Conservation (phyloP, 305 asterid species). For the Rubia tinctorum region DNA sequence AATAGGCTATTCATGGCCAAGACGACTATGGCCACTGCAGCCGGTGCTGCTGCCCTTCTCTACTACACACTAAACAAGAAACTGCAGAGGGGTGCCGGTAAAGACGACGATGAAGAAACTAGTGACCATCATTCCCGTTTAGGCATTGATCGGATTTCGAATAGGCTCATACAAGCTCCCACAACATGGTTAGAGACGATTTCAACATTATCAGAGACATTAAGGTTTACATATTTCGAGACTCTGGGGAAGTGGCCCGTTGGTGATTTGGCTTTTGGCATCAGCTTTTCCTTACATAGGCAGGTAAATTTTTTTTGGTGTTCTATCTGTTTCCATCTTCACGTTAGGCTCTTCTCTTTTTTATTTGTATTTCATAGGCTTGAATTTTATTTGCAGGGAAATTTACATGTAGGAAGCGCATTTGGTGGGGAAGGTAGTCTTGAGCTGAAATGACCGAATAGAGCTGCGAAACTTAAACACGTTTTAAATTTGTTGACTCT, state of each 20-base stretch:
- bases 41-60: conserved; percentile 98
- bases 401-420: conserved; percentile 65
- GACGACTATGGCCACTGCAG: conserved; percentile 85
- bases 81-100: conserved; percentile 39
- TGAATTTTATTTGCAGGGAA: conserved; percentile 54
- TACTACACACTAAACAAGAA: conserved; percentile 80
- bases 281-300: conserved; percentile 82
- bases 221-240: conserved; percentile 92
- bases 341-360: neutral
- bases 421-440: conserved; percentile 76
- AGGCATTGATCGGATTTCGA: conserved; percentile 72
- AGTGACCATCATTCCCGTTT: conserved; percentile 46
- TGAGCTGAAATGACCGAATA: conserved; percentile 76
- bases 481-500: conserved; percentile 75
- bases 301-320: conserved; percentile 51
- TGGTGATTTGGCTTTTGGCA: conserved; percentile 97
- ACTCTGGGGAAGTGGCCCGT: conserved; percentile 99
- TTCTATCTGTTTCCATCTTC: neutral
- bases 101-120: conserved; percentile 57
- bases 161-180: conserved; percentile 92
- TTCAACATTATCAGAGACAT: conserved; percentile 90
- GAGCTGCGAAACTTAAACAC: conserved; percentile 66
- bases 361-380: conserved; percentile 7
- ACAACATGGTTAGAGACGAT: conserved; percentile 97
- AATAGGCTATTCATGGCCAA: conserved; percentile 21